Evolutionary conservation across 192 early-diverging fungal species (phyloP).

Genomic region (Umbelopsis isabellina): DNA sequence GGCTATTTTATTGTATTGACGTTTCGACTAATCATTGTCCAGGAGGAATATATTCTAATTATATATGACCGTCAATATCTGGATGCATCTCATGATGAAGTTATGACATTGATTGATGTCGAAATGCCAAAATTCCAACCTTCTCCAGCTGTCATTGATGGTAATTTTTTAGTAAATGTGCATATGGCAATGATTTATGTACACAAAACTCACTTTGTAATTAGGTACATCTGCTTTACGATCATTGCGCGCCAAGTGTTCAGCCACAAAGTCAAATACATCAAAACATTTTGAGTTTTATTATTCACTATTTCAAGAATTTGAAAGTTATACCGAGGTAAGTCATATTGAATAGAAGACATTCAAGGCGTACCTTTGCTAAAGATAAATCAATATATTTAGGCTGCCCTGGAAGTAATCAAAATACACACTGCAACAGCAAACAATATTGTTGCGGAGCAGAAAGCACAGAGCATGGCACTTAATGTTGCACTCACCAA

Average conservation of each 20-base stretch:
- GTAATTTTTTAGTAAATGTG: neutral
- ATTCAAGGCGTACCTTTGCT: neutral
- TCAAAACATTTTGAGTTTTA: constrained; percentile 24
- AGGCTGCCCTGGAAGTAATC: constrained; percentile 37
- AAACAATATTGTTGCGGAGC: constrained; percentile 47
- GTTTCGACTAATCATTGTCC: neutral
- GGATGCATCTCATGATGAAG: constrained; percentile 43
- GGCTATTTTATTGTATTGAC: neutral
- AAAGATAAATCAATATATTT: neutral
- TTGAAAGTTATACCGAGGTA: constrained; percentile 38
- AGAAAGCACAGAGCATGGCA: constrained; percentile 52
- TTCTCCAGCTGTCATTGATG: neutral
- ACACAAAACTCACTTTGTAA: neutral
- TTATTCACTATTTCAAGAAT: constrained; percentile 33
- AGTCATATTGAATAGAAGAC: neutral
- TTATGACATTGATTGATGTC: constrained; percentile 45
- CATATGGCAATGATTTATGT: neutral
- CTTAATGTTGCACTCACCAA: constrained; percentile 55
- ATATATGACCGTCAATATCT: constrained; percentile 55
- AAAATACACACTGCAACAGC: constrained; percentile 42
- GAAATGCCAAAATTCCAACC: constrained; percentile 37
- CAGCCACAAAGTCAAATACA: constrained; percentile 5
- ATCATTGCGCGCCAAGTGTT: neutral
- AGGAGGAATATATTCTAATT: constrained; percentile 59
- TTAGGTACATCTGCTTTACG: neutral